Evolutionary conservation across 495 filamentous ascomycete genomes (phyloP).

Genomic region (Aspergillus cavernicola): DNA sequence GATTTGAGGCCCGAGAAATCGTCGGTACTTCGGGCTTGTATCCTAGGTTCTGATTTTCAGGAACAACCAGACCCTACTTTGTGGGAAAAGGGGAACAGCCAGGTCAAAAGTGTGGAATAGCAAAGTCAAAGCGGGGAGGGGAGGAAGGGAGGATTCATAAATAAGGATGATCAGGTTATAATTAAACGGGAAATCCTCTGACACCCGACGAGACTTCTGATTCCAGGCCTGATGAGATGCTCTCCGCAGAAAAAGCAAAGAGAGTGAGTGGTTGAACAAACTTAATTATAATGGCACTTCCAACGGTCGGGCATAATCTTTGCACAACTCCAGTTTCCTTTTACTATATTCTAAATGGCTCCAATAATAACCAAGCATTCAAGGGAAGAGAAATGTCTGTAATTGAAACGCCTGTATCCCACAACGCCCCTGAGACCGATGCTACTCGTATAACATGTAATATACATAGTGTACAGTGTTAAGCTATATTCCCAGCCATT

Average conservation of each 20-base stretch:
- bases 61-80: conserved; percentile 1
- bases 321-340: too few species aligned
- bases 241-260: not conserved
- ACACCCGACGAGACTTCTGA: not conserved
- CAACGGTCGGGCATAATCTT: not conserved
- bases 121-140: conserved; percentile 3
- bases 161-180: conserved; percentile 7
- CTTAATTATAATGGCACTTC: not conserved
- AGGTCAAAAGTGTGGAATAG: not conserved
- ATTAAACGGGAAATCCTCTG: conserved; percentile 5
- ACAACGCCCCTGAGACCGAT: conserved; percentile 8
- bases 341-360: not conserved
- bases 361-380: not conserved
- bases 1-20: not conserved
- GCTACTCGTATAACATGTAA: conserved; percentile 2
- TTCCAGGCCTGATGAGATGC: not conserved
- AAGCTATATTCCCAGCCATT: conserved; percentile 82
- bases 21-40: not conserved
- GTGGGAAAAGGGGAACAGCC: not conserved
- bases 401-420: conserved; percentile 12
- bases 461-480: conserved; percentile 30
- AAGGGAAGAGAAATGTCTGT: conserved; percentile 8
- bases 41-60: not conserved
- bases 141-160: not conserved
- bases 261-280: not conserved